Percentiles rank a stretch among this genome's conserved stretches.
phyloP scores from a whole-genome alignment of 2,329 filamentous ascomycete species.

The Zelopaecilomyces penicillatus region DNA sequence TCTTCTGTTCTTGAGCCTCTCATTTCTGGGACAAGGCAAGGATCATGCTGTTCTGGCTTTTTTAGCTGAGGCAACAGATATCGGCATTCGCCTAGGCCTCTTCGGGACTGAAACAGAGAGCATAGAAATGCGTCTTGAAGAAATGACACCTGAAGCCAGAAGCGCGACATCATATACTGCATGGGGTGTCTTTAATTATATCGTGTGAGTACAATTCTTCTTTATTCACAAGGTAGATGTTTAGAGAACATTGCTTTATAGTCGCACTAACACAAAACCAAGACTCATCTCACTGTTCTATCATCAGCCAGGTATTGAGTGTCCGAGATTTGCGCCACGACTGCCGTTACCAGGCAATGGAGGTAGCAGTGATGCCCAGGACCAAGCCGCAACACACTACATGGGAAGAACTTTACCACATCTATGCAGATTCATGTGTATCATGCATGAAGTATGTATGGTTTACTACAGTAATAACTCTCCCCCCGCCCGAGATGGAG shows the following conservation, averaged over 20 bases:
- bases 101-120: constrained; percentile 14
- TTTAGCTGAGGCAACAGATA: constrained; percentile 18
- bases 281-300: constrained; percentile 3
- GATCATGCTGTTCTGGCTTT: constrained; percentile 25
- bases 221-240: too few species aligned
- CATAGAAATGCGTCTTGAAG: constrained; percentile 4
- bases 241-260: background rate
- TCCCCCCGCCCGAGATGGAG: constrained; percentile 1
- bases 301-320: constrained; percentile 2
- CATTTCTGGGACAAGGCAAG: constrained; percentile 25
- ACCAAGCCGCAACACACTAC: constrained; percentile 4
- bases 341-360: background rate
- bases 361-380: background rate
- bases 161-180: constrained; percentile 15
- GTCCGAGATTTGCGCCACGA: background rate
- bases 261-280: background rate
- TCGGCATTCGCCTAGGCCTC: constrained; percentile 23
- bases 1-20: constrained; percentile 24
- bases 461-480: constrained; percentile 16
- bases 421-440: constrained; percentile 28
- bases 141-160: background rate
- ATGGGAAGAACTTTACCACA: constrained; percentile 22
- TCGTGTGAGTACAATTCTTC: constrained; percentile 20
- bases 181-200: constrained; percentile 30
- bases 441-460: constrained; percentile 25